A percentile compares a stretch with the other conserved stretches of the same genome.
These are phyloP conservation scores for Cucumis melo DNA, from an alignment of 306 rosid genomes.

Conservation along the genomic window DNA sequence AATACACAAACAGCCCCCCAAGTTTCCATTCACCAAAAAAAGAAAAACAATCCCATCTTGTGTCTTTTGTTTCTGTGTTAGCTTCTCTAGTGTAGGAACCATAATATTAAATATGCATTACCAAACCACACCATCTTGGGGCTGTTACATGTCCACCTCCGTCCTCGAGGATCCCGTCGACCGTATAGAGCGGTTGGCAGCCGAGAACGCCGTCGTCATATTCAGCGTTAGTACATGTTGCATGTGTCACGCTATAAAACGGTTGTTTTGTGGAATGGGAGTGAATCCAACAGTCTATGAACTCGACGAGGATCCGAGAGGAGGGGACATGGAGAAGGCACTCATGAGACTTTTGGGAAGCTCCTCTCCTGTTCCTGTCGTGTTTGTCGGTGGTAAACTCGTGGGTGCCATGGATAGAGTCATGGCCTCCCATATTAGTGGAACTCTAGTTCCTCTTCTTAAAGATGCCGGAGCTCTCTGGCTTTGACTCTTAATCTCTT, in stretches of 20 bases:
- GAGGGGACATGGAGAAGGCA: slow-evolving; percentile 7
- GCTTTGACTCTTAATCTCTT: neutral
- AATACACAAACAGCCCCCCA: neutral
- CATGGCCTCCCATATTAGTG: slow-evolving; percentile 7
- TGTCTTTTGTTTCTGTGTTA: neutral
- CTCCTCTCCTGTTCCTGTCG: slow-evolving; percentile 2
- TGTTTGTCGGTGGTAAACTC: slow-evolving; percentile 6
- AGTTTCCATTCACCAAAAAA: neutral
- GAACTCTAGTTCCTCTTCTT: slow-evolving; percentile 8
- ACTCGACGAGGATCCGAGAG: slow-evolving; percentile 3
- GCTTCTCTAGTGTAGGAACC: no score
- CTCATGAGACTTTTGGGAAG: slow-evolving; percentile 1
- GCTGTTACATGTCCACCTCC: neutral
- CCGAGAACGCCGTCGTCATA: slow-evolving; percentile 1
- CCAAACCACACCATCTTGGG: neutral
- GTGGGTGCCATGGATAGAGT: slow-evolving; percentile 11
- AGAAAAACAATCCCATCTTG: neutral
- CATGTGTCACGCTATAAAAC: slow-evolving; percentile 4
- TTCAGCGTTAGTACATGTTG: slow-evolving; percentile 6
- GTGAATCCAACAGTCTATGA: slow-evolving; percentile 10
- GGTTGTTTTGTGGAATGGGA: slow-evolving; percentile 7
- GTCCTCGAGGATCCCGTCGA: neutral
- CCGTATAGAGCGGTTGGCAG: neutral
- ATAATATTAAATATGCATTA: neutral
- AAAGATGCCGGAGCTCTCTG: slow-evolving; percentile 8